A percentile compares a stretch with the other conserved stretches of the same genome.
Evolutionary conservation across 2,329 filamentous ascomycete species (phyloP).

Genomic region (Fusarium sp.): DNA sequence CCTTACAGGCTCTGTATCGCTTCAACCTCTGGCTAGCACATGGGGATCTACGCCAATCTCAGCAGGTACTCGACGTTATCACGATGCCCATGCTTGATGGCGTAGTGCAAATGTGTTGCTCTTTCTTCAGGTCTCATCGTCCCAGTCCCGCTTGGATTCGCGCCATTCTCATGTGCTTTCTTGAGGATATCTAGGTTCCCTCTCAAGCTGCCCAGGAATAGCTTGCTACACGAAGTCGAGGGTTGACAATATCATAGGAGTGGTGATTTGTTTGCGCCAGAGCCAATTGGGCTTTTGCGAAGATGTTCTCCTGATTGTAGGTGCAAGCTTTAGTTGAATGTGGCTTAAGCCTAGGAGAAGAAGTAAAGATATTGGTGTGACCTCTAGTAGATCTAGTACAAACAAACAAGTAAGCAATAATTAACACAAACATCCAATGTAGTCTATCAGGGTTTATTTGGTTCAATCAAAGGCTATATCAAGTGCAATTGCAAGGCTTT

Average conservation of each 20-base stretch:
- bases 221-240: background rate
- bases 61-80: conserved; percentile 21
- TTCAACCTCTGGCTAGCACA: background rate
- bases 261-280: conserved; percentile 10
- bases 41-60: conserved; percentile 4
- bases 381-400: background rate
- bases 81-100: conserved; percentile 14
- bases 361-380: background rate
- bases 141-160: conserved; percentile 1
- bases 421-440: background rate
- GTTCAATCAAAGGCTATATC: background rate
- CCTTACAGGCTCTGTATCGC: background rate
- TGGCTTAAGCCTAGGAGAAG: background rate
- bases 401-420: background rate
- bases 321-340: background rate
- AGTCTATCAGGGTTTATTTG: background rate
- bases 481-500: background rate
- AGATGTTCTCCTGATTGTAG: background rate
- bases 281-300: background rate
- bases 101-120: conserved; percentile 10
- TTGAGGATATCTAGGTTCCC: conserved; percentile 10
- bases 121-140: background rate
- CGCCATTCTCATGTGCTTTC: conserved; percentile 4
- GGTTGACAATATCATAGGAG: conserved; percentile 14
- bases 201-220: conserved; percentile 7